Evolutionary conservation across 257 asterid genomes (phyloP).

Genomic region (Gentiana straminea): DNA sequence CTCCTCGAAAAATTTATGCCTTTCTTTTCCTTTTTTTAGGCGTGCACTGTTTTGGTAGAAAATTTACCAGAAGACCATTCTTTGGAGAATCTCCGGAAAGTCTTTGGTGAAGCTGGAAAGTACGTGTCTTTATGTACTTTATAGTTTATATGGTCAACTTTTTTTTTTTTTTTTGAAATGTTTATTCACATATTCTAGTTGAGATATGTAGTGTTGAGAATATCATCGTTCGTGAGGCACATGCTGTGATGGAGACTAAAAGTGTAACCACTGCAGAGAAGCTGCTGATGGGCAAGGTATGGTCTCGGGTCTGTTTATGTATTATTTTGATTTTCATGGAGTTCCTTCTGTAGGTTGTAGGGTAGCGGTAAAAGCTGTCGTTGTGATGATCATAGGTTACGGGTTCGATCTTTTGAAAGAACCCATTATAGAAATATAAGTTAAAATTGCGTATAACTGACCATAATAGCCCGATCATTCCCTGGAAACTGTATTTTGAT

Average conservation of each 20-base stretch:
- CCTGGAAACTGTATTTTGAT: no score
- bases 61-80: constrained; percentile 95
- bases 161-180: neutral
- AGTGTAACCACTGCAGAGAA: constrained; percentile 70
- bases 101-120: constrained; percentile 92
- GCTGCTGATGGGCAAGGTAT: constrained; percentile 85
- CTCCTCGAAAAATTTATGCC: neutral
- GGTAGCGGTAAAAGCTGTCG: no score
- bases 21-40: constrained; percentile 26
- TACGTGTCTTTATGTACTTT: constrained; percentile 21
- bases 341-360: no score
- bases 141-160: constrained; percentile 1
- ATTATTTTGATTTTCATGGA: neutral
- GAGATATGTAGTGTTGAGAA: constrained; percentile 48
- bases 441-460: no score
- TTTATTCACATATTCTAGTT: constrained; percentile 9
- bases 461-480: no score
- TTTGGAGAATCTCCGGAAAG: constrained; percentile 58
- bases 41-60: constrained; percentile 91
- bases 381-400: no score
- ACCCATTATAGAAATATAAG: no score
- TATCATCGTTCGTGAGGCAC: constrained; percentile 63
- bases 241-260: constrained; percentile 49
- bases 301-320: constrained; percentile 2
- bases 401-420: no score